Percentiles rank a stretch among this genome's conserved stretches.
phyloP scores from a whole-genome alignment of 1,284 basidiomycete genomes.

The Tilletia setariae region DNA sequence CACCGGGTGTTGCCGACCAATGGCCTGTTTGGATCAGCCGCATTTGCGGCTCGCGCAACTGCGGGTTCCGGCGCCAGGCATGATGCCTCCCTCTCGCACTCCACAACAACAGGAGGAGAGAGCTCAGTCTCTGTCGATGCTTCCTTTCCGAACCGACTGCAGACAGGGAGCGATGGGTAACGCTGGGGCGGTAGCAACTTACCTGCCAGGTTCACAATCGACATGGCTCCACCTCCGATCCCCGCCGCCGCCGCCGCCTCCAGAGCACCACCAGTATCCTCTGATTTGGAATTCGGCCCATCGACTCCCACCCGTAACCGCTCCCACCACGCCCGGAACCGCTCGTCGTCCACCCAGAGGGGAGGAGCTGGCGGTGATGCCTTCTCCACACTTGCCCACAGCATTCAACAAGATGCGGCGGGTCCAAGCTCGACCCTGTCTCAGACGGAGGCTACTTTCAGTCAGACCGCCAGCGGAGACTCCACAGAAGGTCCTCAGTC shows the following conservation, averaged over 20 bases:
- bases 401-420: background rate
- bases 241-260: too few relatives aligned
- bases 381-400: background rate
- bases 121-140: conserved; percentile 2
- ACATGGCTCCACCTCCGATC: background rate
- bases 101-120: background rate
- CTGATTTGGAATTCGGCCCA: background rate
- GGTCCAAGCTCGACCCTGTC: too few relatives aligned
- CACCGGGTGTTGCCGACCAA: conserved; percentile 2
- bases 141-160: conserved; percentile 10
- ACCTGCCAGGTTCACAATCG: background rate
- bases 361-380: too few relatives aligned
- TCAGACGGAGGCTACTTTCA: background rate
- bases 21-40: background rate
- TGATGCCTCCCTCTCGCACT: background rate
- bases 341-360: background rate
- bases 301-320: background rate
- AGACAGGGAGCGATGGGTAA: background rate
- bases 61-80: background rate
- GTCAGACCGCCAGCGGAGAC: background rate
- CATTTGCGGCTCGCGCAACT: background rate
- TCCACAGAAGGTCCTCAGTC: background rate
- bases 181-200: background rate
- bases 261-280: too few relatives aligned
- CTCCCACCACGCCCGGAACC: background rate